Base-by-base conservation (phyloP, 1,139 yeast species). In the Kodamaea plutei region DNA sequence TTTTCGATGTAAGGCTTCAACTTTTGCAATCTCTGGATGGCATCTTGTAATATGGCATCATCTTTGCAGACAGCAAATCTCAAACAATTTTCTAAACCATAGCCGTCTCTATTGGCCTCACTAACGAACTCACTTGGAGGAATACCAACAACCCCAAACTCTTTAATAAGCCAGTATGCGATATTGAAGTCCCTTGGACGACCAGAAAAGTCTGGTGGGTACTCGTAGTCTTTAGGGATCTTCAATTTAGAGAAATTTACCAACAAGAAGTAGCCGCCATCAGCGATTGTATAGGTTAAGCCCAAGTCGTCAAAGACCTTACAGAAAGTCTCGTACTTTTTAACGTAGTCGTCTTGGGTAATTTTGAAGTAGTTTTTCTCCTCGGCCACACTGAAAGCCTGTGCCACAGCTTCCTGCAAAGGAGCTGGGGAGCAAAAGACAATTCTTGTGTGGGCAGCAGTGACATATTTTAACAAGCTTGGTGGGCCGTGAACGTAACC, bases 41-140 rank as follows among this genome's bases (percentile, higher is more conserved):
- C 97, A 43, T 82, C 87, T 41, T 76, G 77, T 44, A 91, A 70
- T 39, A 85, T 68, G 4, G 64, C 66, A 52, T 91, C 94, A 47
- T 84, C 96, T 62, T 91, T 91, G 68, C 98, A 91, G 11, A 91
- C 94, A 10, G 98, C 97, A 57, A 91, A 89, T 54, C 98, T 77
- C 40, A 91, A 66, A 54, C 88, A 77, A 45, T 84, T 82, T 52
- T 88, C 95, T 31, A 91, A 88, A 11, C 80, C 76, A 37, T 75
- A 69, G 19, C 84, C 89, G 38, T 76, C 74, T 54, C 84, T 79
- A 27, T 75, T 70, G 8, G 47, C 48, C 5, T 61, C 58, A 26
- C 76, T 73, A 50, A 85, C 78, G 52, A 91, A 91, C 56, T 89
- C 98, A 4, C 96, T 83, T 18, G 97, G 97, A 8, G 98, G 98